phyloP scores from a whole-genome alignment of 2,329 filamentous ascomycete species.

The Alternaria rosae region DNA sequence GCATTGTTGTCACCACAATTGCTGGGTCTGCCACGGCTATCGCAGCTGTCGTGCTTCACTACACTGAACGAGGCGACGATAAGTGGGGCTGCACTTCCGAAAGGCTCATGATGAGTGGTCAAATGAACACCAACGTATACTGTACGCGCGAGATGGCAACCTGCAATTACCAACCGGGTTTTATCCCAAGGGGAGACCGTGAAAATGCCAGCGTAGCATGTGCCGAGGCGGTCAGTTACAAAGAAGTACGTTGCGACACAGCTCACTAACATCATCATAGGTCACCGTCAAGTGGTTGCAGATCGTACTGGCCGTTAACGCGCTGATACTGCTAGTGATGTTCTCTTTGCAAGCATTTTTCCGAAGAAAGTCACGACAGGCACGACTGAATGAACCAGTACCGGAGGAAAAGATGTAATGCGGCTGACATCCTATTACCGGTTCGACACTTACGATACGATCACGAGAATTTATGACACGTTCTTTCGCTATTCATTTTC shows the following conservation, averaged over 20 bases:
- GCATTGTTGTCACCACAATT: constrained; percentile 27
- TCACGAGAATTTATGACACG: neutral
- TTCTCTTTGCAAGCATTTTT: constrained; percentile 33
- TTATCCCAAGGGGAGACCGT: constrained; percentile 19
- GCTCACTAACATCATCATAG: constrained; percentile 18
- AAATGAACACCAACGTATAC: constrained; percentile 35
- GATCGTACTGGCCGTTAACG: constrained; percentile 30
- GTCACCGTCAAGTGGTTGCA: constrained; percentile 40
- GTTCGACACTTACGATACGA: neutral
- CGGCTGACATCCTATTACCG: neutral
- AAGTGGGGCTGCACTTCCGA: constrained; percentile 34
- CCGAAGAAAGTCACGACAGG: constrained; percentile 28
- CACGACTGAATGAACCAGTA: constrained; percentile 5
- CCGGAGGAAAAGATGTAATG: neutral
- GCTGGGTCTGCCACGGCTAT: constrained; percentile 28
- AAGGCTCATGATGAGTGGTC: constrained; percentile 27
- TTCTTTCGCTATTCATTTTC: neutral
- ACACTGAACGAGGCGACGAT: constrained; percentile 34
- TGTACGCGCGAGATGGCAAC: constrained; percentile 39
- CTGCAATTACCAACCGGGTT: constrained; percentile 33
- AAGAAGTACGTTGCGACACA: neutral
- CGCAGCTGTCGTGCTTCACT: constrained; percentile 33
- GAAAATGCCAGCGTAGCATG: constrained; percentile 29
- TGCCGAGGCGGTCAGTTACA: constrained; percentile 34
- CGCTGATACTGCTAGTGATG: constrained; percentile 27